Percentiles rank a stretch among this genome's conserved stretches.
Conservation (phyloP, 129 eudicot genomes). For the Artemisia tridentata region DNA sequence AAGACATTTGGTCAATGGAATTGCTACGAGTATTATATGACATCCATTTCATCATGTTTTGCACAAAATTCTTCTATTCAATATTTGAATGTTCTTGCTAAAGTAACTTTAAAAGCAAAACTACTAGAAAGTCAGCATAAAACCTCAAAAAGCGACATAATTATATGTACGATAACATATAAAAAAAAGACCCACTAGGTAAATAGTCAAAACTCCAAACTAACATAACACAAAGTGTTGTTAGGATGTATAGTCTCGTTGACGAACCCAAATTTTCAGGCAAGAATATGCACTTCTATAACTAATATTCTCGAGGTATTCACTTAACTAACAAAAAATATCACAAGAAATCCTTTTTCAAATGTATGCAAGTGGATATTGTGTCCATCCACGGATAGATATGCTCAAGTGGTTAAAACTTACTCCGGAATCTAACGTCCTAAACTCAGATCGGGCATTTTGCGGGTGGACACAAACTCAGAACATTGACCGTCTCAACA, state of each 20-base stretch:
- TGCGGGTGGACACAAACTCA: neutral
- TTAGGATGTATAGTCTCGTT: neutral
- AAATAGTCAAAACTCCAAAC: neutral
- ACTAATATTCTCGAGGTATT: neutral
- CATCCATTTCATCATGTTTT: neutral
- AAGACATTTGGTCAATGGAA: constrained; percentile 16
- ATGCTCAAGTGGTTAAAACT: too few relatives aligned
- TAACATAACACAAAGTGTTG: neutral
- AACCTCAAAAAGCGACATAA: neutral
- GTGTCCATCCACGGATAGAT: too few relatives aligned
- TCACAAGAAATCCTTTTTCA: too few relatives aligned
- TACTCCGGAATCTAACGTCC: too few relatives aligned
- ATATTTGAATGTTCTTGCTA: neutral
- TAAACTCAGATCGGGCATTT: too few relatives aligned
- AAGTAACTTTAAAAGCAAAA: constrained; percentile 7
- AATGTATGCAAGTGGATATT: too few relatives aligned
- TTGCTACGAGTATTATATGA: neutral
- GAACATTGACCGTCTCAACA: neutral
- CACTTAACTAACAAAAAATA: neutral
- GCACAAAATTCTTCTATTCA: neutral
- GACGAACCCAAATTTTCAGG: neutral
- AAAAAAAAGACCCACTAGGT: neutral
- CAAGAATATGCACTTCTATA: constrained; percentile 3
- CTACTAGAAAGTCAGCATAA: neutral
- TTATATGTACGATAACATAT: neutral